phyloP scores from a whole-genome alignment of 257 asterid species.

The Gentiana straminea region DNA sequence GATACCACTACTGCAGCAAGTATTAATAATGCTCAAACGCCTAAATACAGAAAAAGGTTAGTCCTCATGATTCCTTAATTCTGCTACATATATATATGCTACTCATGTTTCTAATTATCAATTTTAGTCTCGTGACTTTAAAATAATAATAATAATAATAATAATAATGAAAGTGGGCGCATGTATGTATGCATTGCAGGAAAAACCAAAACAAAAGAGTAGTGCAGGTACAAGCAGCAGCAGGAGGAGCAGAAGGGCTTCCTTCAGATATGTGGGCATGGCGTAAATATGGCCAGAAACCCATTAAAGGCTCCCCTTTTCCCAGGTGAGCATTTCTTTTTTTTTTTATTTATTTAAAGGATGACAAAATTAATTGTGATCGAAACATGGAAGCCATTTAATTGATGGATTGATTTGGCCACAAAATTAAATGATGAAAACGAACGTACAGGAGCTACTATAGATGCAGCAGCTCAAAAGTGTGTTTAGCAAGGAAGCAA shows the following conservation, averaged over 20 bases:
- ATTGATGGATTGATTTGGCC: neutral
- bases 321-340: slow-evolving; percentile 50
- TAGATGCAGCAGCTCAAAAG: slow-evolving; percentile 91
- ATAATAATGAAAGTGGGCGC: too few species aligned
- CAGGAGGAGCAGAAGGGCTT: slow-evolving; percentile 38
- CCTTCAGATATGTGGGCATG: slow-evolving; percentile 93
- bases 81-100: too few species aligned
- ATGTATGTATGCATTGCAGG: slow-evolving; percentile 17
- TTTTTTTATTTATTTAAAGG: neutral
- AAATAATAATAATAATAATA: too few species aligned
- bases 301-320: slow-evolving; percentile 88
- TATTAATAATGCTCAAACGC: slow-evolving; percentile 17
- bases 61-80: neutral
- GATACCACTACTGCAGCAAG: slow-evolving; percentile 10
- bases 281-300: slow-evolving; percentile 97
- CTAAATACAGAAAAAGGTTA: slow-evolving; percentile 79
- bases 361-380: too few species aligned
- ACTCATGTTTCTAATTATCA: too few species aligned
- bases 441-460: slow-evolving; percentile 61
- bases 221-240: slow-evolving; percentile 39
- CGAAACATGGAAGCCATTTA: too few species aligned
- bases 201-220: slow-evolving; percentile 81
- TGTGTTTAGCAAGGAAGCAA: slow-evolving; percentile 87
- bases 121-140: too few species aligned
- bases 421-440: neutral